These are phyloP conservation scores for Rauvolfia tetraphylla DNA, from an alignment of 257 asterid species.

Conservation along the genomic window DNA sequence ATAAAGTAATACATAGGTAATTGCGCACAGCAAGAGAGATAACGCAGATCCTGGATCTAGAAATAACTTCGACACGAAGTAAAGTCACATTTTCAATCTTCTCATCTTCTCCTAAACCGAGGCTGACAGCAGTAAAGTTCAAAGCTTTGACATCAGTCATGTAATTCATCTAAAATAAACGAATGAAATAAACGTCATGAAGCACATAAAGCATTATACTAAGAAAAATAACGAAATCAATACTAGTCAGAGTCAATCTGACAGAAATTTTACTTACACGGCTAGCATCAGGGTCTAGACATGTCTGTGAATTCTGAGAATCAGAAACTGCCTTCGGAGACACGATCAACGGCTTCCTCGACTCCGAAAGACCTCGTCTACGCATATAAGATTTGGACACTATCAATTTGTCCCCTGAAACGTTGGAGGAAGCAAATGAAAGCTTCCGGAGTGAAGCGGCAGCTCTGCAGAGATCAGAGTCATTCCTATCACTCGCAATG, in stretches of 20 bases:
- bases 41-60: slow-evolving; percentile 19
- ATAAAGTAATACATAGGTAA: neutral
- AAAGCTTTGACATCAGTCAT: neutral
- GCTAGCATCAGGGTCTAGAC: slow-evolving; percentile 94
- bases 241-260: neutral
- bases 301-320: slow-evolving; percentile 86
- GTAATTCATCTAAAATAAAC: neutral
- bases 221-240: slow-evolving; percentile 5
- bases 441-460: slow-evolving; percentile 41
- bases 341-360: slow-evolving; percentile 42
- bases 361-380: slow-evolving; percentile 22
- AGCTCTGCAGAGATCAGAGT: slow-evolving; percentile 21
- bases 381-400: slow-evolving; percentile 12
- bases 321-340: slow-evolving; percentile 91
- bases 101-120: neutral
- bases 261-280: slow-evolving; percentile 32
- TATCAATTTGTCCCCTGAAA: slow-evolving; percentile 38
- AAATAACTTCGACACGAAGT: slow-evolving; percentile 6
- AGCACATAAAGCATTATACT: no score
- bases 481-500: slow-evolving; percentile 4
- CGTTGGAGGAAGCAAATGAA: slow-evolving; percentile 47
- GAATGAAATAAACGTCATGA: neutral
- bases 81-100: neutral
- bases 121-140: neutral
- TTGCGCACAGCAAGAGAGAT: neutral